phyloP scores from a whole-genome alignment of 2,329 filamentous ascomycete species.

The Aspergillus udagawae region DNA sequence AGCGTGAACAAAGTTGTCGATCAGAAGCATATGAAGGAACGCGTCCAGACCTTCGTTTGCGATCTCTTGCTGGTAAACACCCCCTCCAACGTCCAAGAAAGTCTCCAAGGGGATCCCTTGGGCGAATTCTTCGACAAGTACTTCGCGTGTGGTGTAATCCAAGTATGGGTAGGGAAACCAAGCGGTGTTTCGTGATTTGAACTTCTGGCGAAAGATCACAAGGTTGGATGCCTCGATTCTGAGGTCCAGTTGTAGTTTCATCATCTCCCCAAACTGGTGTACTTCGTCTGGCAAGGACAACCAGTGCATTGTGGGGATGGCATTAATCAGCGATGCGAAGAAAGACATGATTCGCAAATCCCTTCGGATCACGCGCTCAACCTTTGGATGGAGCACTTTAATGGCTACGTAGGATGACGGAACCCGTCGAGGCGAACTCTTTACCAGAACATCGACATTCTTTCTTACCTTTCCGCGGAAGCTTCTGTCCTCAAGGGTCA shows the following conservation, averaged over 20 bases:
- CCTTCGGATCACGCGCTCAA: slow-evolving; percentile 83
- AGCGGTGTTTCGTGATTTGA: slow-evolving; percentile 83
- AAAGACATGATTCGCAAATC: slow-evolving; percentile 92
- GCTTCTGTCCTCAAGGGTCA: slow-evolving; percentile 50
- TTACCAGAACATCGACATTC: slow-evolving; percentile 81
- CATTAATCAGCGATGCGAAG: slow-evolving; percentile 79
- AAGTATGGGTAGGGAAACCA: slow-evolving; percentile 95
- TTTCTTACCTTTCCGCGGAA: slow-evolving; percentile 68
- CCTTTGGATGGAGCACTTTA: slow-evolving; percentile 89
- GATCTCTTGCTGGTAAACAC: slow-evolving; percentile 89
- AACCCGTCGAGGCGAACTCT: slow-evolving; percentile 77
- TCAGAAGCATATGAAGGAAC: slow-evolving; percentile 91
- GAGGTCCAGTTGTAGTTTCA: slow-evolving; percentile 93
- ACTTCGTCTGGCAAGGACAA: slow-evolving; percentile 94
- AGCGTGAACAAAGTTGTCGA: slow-evolving; percentile 97
- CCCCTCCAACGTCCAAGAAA: slow-evolving; percentile 87
- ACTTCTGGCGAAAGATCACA: slow-evolving; percentile 79
- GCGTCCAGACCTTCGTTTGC: slow-evolving; percentile 92
- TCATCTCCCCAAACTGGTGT: slow-evolving; percentile 93
- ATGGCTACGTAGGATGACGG: slow-evolving; percentile 91
- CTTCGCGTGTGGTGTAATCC: slow-evolving; percentile 86
- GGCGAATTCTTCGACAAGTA: slow-evolving; percentile 92
- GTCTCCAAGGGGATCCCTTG: slow-evolving; percentile 87
- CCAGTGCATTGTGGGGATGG: slow-evolving; percentile 94
- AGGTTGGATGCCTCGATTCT: slow-evolving; percentile 93